A percentile compares a stretch with the other conserved stretches of the same genome.
phyloP scores from a whole-genome alignment of 768 basidiomycete genomes.

The Xerocomellus chrysenteron region DNA sequence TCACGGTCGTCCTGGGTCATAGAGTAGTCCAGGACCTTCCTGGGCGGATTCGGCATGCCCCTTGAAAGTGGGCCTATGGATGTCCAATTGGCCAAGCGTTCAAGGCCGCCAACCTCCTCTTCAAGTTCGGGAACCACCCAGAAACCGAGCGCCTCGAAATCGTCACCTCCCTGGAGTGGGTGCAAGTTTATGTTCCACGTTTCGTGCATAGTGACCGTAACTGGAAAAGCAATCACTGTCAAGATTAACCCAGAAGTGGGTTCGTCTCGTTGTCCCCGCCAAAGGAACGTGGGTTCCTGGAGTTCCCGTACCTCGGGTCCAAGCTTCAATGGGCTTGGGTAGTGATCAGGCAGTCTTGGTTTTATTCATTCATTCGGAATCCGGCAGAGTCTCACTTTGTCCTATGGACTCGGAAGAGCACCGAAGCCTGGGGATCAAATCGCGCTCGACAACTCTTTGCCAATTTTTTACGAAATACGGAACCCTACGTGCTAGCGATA shows the following conservation, averaged over 20 bases:
- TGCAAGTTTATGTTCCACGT: constrained; percentile 52
- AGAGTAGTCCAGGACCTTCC: constrained; percentile 60
- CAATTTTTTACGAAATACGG: constrained; percentile 14
- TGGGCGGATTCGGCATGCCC: constrained; percentile 58
- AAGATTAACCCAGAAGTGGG: constrained; percentile 45
- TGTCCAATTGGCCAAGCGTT: constrained; percentile 38
- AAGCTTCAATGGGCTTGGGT: constrained; percentile 62
- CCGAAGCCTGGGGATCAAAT: constrained; percentile 53
- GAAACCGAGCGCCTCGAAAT: constrained; percentile 58
- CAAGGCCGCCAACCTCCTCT: constrained; percentile 55
- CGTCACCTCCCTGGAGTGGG: constrained; percentile 43
- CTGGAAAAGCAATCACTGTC: constrained; percentile 48
- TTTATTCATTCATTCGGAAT: background rate
- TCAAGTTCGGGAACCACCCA: constrained; percentile 37
- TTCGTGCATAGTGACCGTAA: constrained; percentile 50
- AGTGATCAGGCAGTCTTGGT: constrained; percentile 49
- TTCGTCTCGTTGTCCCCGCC: constrained; percentile 43
- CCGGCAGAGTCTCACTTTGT: constrained; percentile 4
- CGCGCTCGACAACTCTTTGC: constrained; percentile 36
- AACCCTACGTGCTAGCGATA: constrained; percentile 22
- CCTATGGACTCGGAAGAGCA: constrained; percentile 44
- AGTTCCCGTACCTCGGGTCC: constrained; percentile 59
- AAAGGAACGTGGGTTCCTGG: constrained; percentile 54
- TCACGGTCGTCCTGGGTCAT: constrained; percentile 53
- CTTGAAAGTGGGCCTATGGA: constrained; percentile 63